phyloP scores from a whole-genome alignment of 192 early-diverging fungal species.

The Entomortierella parvispora region DNA sequence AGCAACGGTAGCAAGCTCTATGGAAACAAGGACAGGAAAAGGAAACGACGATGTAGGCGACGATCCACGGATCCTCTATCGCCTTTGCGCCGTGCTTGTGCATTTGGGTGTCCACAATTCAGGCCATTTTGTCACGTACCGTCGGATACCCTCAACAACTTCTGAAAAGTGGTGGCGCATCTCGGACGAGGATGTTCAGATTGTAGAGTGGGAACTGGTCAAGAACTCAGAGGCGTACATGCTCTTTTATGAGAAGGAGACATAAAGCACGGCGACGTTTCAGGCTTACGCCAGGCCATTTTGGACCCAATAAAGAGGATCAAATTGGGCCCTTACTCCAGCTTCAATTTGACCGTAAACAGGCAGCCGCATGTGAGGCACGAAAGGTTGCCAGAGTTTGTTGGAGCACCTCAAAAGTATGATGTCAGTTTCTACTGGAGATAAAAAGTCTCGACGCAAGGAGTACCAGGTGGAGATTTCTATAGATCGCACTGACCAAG shows the following conservation, averaged over 20 bases:
- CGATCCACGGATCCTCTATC: conserved; percentile 62
- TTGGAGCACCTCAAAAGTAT: no score
- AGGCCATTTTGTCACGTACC: conserved; percentile 93
- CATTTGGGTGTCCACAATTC: conserved; percentile 88
- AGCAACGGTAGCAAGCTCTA: neutral
- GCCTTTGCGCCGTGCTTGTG: conserved; percentile 80
- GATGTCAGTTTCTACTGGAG: no score
- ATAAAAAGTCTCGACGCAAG: no score
- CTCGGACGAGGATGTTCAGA: conserved; percentile 77
- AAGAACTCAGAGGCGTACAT: conserved; percentile 78
- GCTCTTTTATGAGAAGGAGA: conserved; percentile 76
- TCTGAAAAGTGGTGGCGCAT: conserved; percentile 72
- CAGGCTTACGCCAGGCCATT: no score
- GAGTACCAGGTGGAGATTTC: no score
- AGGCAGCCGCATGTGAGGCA: no score
- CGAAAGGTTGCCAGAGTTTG: no score
- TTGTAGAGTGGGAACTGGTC: conserved; percentile 71
- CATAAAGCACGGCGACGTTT: neutral
- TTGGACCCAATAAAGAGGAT: no score
- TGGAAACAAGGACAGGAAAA: conserved; percentile 8
- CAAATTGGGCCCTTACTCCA: no score
- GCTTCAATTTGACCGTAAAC: no score
- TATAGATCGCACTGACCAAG: no score
- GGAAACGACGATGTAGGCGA: neutral
- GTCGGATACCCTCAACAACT: conserved; percentile 59